These are phyloP conservation scores for Scytalidium lignicola DNA, from an alignment of 2,329 filamentous ascomycete species.

Conservation along the genomic window DNA sequence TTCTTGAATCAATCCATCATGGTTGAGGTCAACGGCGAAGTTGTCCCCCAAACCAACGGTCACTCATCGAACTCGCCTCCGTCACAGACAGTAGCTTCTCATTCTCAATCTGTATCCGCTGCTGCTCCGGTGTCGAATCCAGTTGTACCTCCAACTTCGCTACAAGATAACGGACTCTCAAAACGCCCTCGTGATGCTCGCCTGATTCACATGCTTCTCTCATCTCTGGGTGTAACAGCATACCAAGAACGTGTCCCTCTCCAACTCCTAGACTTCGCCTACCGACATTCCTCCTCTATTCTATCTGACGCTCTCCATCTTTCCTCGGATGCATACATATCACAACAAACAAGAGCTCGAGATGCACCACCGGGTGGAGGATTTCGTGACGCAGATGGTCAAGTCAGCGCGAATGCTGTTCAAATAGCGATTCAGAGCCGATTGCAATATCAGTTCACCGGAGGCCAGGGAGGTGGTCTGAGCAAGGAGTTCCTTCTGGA, in stretches of 20 bases:
- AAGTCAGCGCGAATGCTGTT: slow-evolving; percentile 60
- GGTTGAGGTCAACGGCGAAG: slow-evolving; percentile 27
- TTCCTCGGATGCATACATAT: slow-evolving; percentile 61
- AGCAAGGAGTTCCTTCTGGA: slow-evolving; percentile 74
- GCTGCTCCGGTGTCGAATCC: slow-evolving; percentile 20
- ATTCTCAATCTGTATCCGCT: slow-evolving; percentile 11
- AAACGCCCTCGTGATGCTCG: slow-evolving; percentile 71
- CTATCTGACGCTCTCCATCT: slow-evolving; percentile 68
- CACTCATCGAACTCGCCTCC: slow-evolving; percentile 31
- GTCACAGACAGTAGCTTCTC: slow-evolving; percentile 13
- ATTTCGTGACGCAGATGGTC: slow-evolving; percentile 26
- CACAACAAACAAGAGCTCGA: slow-evolving; percentile 26
- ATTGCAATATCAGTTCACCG: slow-evolving; percentile 63
- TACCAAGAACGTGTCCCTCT: slow-evolving; percentile 81
- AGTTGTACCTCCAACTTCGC: slow-evolving; percentile 25
- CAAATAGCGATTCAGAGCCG: slow-evolving; percentile 67
- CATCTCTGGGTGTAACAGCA: slow-evolving; percentile 70
- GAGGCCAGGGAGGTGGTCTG: slow-evolving; percentile 47
- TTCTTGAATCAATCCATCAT: slow-evolving; percentile 9
- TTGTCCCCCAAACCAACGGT: slow-evolving; percentile 48
- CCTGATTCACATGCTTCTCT: slow-evolving; percentile 74
- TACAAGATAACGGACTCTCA: slow-evolving; percentile 26
- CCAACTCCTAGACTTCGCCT: slow-evolving; percentile 80
- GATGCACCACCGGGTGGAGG: slow-evolving; percentile 26
- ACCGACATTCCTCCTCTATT: slow-evolving; percentile 70